These are phyloP conservation scores for Mycena sp. DNA, from an alignment of 1,284 basidiomycete species.

Conservation along the genomic window DNA sequence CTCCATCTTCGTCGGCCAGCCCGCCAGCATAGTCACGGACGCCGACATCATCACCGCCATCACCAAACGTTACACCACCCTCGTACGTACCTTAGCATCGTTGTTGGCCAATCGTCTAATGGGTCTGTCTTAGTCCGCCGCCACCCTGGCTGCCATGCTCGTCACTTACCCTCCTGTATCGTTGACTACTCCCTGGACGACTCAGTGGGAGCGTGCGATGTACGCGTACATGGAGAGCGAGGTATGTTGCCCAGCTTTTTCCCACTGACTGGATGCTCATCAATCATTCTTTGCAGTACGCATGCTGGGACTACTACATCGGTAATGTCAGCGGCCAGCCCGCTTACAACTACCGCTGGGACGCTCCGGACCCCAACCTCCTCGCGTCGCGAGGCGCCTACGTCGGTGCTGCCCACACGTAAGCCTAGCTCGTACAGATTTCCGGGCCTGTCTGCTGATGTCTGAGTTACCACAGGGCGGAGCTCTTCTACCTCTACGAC, in stretches of 20 bases:
- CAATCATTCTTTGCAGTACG: no score
- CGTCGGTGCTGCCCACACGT: slow-evolving; percentile 31
- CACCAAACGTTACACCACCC: slow-evolving; percentile 20
- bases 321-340: slow-evolving; percentile 29
- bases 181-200: slow-evolving; percentile 26
- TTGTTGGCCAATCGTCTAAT: neutral
- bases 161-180: slow-evolving; percentile 28
- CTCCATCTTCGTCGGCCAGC: slow-evolving; percentile 27
- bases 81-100: neutral
- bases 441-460: neutral
- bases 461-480: slow-evolving; percentile 4
- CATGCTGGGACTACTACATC: slow-evolving; percentile 27
- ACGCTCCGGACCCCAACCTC: slow-evolving; percentile 29
- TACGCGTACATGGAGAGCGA: slow-evolving; percentile 33
- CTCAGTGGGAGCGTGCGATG: slow-evolving; percentile 32
- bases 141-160: slow-evolving; percentile 16
- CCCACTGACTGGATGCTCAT: neutral
- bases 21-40: slow-evolving; percentile 16
- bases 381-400: slow-evolving; percentile 23
- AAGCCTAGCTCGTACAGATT: neutral
- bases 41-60: slow-evolving; percentile 18
- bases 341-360: slow-evolving; percentile 33
- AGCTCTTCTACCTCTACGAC: slow-evolving; percentile 33
- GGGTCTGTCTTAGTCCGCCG: neutral
- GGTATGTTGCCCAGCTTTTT: slow-evolving; percentile 4